Percentiles rank a stretch among this genome's conserved stretches.
These are phyloP conservation scores for Kwoniella dendrophila DNA, from an alignment of 768 basidiomycete species.

Conservation along the genomic window DNA sequence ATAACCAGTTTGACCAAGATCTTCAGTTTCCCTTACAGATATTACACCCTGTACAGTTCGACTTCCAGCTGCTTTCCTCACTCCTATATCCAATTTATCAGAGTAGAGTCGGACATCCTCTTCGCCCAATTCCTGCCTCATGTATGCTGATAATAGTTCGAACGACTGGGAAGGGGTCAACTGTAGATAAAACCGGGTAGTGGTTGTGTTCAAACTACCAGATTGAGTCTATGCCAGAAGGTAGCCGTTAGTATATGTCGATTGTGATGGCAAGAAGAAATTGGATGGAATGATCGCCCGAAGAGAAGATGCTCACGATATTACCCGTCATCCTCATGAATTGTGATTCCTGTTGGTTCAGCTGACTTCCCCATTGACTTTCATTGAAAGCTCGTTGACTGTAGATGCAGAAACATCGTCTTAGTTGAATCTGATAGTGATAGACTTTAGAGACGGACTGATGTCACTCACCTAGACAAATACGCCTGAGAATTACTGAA, in stretches of 20 bases:
- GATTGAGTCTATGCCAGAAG: slow-evolving; percentile 38
- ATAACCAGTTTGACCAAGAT: slow-evolving; percentile 25
- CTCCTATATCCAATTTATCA: slow-evolving; percentile 19
- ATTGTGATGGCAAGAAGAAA: neutral
- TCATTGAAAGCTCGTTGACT: slow-evolving; percentile 36
- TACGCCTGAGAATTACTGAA: slow-evolving; percentile 41
- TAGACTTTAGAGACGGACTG: neutral
- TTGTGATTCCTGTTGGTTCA: slow-evolving; percentile 50
- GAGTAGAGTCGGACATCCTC: slow-evolving; percentile 20
- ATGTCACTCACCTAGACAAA: slow-evolving; percentile 29
- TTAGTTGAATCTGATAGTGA: neutral
- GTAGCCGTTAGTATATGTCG: neutral
- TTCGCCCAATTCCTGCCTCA: slow-evolving; percentile 32
- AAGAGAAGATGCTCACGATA: slow-evolving; percentile 34
- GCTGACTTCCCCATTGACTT: slow-evolving; percentile 44
- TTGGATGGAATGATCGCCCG: neutral
- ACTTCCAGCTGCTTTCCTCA: slow-evolving; percentile 39
- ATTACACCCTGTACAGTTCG: slow-evolving; percentile 36
- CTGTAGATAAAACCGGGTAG: slow-evolving; percentile 49
- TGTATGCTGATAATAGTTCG: slow-evolving; percentile 28
- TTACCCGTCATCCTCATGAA: slow-evolving; percentile 53
- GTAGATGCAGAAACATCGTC: neutral
- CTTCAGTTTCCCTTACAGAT: slow-evolving; percentile 25
- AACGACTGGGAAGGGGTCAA: slow-evolving; percentile 25
- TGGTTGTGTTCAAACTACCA: slow-evolving; percentile 38